These are phyloP conservation scores for Lepidium africanum DNA, from an alignment of 345 rosid species.

Conservation along the genomic window DNA sequence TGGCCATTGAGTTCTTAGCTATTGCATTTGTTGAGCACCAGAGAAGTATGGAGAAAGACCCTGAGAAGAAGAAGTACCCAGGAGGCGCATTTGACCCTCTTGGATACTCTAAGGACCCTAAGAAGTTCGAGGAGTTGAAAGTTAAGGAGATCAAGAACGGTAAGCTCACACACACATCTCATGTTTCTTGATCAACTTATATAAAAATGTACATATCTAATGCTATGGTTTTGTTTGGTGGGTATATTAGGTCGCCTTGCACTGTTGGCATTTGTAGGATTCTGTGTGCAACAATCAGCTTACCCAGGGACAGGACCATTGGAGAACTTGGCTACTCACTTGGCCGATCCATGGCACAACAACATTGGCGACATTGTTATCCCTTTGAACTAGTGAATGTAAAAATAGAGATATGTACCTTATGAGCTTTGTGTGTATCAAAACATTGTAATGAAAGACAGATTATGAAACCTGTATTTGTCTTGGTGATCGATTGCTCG, in stretches of 20 bases:
- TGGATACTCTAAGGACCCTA: slow-evolving; percentile 94
- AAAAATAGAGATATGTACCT: slow-evolving; percentile 15
- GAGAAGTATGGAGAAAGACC: slow-evolving; percentile 96
- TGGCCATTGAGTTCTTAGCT: slow-evolving; percentile 78
- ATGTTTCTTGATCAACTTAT: background rate
- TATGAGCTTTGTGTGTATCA: slow-evolving; percentile 25
- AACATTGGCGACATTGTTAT: slow-evolving; percentile 74
- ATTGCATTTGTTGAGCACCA: slow-evolving; percentile 95
- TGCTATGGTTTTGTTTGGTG: background rate
- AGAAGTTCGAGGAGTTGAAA: slow-evolving; percentile 81
- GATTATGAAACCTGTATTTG: slow-evolving; percentile 22
- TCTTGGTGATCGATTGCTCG: slow-evolving; percentile 5
- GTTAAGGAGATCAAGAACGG: slow-evolving; percentile 96
- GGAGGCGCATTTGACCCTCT: slow-evolving; percentile 98
- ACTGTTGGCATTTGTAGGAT: slow-evolving; percentile 83
- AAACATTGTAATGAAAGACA: slow-evolving; percentile 26
- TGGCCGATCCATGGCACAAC: slow-evolving; percentile 99
- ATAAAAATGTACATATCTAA: background rate
- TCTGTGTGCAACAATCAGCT: slow-evolving; percentile 94
- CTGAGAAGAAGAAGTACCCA: slow-evolving; percentile 93
- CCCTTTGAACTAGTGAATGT: slow-evolving; percentile 39
- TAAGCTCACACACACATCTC: slow-evolving; percentile 4
- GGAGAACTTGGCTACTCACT: slow-evolving; percentile 93
- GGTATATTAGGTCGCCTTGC: slow-evolving; percentile 66
- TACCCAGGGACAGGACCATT: slow-evolving; percentile 96